A percentile compares a stretch with the other conserved stretches of the same genome.
Evolutionary conservation across 106 monocot genomes (phyloP).

Genomic region (Ottelia alismoides): DNA sequence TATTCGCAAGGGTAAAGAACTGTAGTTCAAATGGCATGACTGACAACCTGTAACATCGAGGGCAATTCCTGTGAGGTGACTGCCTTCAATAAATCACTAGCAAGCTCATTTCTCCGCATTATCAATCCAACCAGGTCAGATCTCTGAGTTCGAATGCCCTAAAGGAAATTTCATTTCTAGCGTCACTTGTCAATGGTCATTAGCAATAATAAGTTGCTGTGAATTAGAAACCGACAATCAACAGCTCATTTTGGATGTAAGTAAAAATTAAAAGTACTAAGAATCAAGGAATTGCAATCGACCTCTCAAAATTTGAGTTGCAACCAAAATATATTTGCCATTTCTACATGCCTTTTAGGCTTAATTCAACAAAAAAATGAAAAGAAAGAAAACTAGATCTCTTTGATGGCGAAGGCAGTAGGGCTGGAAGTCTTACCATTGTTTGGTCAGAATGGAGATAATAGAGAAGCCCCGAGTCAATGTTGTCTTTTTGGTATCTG

Average conservation of each 20-base stretch:
- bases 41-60: conserved; percentile 77
- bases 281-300: too few relatives aligned
- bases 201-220: background rate
- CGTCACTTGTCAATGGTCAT: background rate
- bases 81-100: conserved; percentile 71
- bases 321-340: too few relatives aligned
- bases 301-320: too few relatives aligned
- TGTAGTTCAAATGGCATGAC: too few relatives aligned
- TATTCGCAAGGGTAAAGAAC: too few relatives aligned
- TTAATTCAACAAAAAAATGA: background rate
- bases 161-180: too few relatives aligned
- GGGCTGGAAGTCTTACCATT: conserved; percentile 46
- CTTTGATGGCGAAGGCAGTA: too few relatives aligned
- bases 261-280: too few relatives aligned
- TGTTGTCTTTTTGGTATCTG: conserved; percentile 64
- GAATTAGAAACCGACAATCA: background rate
- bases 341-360: too few relatives aligned
- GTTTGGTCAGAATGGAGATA: conserved; percentile 92
- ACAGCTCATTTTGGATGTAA: too few relatives aligned
- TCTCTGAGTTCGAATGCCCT: conserved; percentile 85
- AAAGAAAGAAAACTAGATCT: background rate
- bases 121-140: conserved; percentile 91
- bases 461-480: conserved; percentile 88
- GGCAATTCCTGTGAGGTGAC: conserved; percentile 53
- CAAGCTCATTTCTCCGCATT: conserved; percentile 97